Base-by-base conservation (phyloP, 345 rosid genomes). In the Mallotus nudiflorus region DNA sequence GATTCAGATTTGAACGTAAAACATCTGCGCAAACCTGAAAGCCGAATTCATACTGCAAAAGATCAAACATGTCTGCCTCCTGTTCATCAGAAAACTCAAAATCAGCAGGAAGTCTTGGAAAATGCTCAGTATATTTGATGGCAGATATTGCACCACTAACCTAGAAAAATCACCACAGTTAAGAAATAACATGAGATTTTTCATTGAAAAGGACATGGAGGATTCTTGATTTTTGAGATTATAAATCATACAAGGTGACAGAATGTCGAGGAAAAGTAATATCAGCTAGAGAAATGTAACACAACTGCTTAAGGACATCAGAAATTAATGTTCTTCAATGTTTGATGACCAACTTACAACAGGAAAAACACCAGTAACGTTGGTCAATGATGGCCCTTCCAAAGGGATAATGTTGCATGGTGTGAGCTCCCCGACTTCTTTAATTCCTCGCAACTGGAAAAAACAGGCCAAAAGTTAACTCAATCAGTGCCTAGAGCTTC, bases 381-480 rank as follows among this genome's bases (percentile, higher is more conserved):
- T 95, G 59, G 97, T 88, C 72, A 92, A 68, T 40, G 95, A 75
- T 33, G 93, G 97, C 45, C 89, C 92, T 73, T 95, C 99, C 66
- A 95, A 67, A 33, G 99, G 99, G 45, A 95, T 88, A 71, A 92
- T 95, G 71, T 95, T 95, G 81, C 90, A 95, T 6, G 99, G 86
- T 35, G 75, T 81, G 53, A 95, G 91, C 77, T 95, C 99, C 71
- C 88, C 97, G 49, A 84, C 89, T 53, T 54, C 81, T 74, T 87
- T 92, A 31, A 92, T 83, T 82, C 91, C 79, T 67, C 73, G 86
- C 75, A 95, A 70, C 99, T 95, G 83, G 70, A 80, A 78, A 75
- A 33, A 33, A 62, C 50, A 74, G 54, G 78, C 53, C 22, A 72
- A 35, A 75, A 65, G 58, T 66, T 64, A 40, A 35, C 35, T 19